Conservation (phyloP, 2,329 filamentous ascomycete species). For the Sphaerulina populicola region DNA sequence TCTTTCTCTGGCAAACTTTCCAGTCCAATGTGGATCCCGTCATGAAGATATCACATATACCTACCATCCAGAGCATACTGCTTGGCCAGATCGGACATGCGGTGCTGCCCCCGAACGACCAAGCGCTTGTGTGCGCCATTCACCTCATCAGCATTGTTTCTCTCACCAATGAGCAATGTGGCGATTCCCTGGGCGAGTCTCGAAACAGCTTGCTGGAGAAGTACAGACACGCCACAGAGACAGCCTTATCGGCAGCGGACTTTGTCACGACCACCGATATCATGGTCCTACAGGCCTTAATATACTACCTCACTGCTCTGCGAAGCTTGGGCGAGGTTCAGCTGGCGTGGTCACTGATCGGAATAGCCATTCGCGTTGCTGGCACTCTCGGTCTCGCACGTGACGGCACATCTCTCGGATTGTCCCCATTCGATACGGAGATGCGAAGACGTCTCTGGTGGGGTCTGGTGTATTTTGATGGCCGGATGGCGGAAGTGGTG, state of each 20-base stretch:
- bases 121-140: constrained; percentile 33
- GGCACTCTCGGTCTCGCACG: constrained; percentile 36
- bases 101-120: constrained; percentile 42
- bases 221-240: constrained; percentile 24
- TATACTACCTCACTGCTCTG: constrained; percentile 26
- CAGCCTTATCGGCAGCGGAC: constrained; percentile 22
- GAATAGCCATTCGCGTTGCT: constrained; percentile 38
- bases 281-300: constrained; percentile 27
- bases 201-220: constrained; percentile 18
- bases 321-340: constrained; percentile 21
- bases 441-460: constrained; percentile 32
- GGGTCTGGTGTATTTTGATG: constrained; percentile 55
- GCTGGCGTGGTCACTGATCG: constrained; percentile 24
- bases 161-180: constrained; percentile 28
- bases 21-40: constrained; percentile 67
- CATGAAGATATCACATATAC: constrained; percentile 63
- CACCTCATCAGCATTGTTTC: constrained; percentile 30
- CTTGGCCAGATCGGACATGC: constrained; percentile 52
- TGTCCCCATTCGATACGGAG: constrained; percentile 31
- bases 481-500: constrained; percentile 56
- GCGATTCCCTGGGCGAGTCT: constrained; percentile 19
- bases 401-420: constrained; percentile 24
- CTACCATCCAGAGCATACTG: constrained; percentile 58
- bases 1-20: constrained; percentile 66
- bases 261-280: constrained; percentile 28